Evolutionary conservation across 176 grass and related monocot species (phyloP).

Genomic region (Cenchrus purpureus): DNA sequence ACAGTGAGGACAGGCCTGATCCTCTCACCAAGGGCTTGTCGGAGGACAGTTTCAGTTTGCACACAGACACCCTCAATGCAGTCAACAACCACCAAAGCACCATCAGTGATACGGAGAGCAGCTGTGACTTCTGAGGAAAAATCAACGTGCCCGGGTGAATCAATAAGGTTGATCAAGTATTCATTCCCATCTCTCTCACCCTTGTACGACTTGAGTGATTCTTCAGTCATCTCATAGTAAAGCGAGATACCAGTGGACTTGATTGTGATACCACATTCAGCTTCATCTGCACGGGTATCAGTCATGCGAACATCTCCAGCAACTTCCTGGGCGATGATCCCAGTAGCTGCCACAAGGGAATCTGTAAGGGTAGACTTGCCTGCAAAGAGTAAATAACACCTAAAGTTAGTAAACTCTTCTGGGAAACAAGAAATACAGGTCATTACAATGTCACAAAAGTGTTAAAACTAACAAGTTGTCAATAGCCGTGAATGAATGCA

Average conservation of each 20-base stretch:
- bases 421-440: neutral
- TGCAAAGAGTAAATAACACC: constrained; percentile 26
- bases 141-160: constrained; percentile 77
- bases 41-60: constrained; percentile 79
- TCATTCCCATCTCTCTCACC: constrained; percentile 60
- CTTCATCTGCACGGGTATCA: constrained; percentile 73
- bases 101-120: constrained; percentile 76
- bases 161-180: constrained; percentile 85
- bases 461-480: no score
- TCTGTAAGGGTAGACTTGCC: constrained; percentile 86
- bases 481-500: no score
- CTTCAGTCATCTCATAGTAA: constrained; percentile 74
- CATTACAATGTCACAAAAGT: no score
- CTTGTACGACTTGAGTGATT: constrained; percentile 64
- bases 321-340: constrained; percentile 83
- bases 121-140: constrained; percentile 81
- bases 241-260: constrained; percentile 85
- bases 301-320: constrained; percentile 89
- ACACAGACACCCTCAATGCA: constrained; percentile 82
- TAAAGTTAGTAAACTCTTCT: neutral
- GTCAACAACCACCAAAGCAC: constrained; percentile 71
- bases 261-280: constrained; percentile 79
- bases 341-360: constrained; percentile 79
- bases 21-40: constrained; percentile 81
- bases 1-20: constrained; percentile 80